A percentile compares a stretch with the other conserved stretches of the same genome.
These are phyloP conservation scores for Ascochyta fabae DNA, from an alignment of 2,329 filamentous ascomycete genomes.

Conservation along the genomic window DNA sequence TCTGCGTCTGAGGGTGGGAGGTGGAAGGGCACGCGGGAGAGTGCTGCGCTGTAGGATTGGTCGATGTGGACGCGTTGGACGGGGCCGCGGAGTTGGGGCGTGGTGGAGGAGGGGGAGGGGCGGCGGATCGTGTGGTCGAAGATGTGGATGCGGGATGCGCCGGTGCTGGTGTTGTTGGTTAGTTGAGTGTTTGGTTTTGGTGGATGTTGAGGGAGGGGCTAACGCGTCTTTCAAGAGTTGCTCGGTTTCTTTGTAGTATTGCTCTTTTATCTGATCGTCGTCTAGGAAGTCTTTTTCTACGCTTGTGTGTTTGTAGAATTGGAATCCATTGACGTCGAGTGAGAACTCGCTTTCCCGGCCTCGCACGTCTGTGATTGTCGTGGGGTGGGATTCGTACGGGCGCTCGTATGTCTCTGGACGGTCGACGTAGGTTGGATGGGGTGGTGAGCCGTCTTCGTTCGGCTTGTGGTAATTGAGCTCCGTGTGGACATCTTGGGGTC, in stretches of 20 bases:
- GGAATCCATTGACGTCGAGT: conserved; percentile 51
- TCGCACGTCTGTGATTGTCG: conserved; percentile 53
- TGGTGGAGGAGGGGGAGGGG: conserved; percentile 24
- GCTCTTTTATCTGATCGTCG: conserved; percentile 43
- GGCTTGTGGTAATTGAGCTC: conserved; percentile 37
- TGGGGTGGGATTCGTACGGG: conserved; percentile 33
- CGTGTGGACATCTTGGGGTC: conserved; percentile 35
- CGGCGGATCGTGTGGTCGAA: conserved; percentile 69
- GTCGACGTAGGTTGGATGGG: conserved; percentile 36
- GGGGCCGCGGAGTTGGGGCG: conserved; percentile 51
- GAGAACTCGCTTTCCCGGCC: conserved; percentile 53
- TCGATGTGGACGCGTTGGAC: conserved; percentile 65
- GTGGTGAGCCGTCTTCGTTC: conserved; percentile 40
- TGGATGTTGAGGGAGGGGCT: not conserved
- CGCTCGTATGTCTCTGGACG: conserved; percentile 45
- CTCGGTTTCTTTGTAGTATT: conserved; percentile 46
- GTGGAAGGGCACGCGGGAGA: conserved; percentile 38
- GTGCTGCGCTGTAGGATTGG: conserved; percentile 55
- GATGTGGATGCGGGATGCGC: conserved; percentile 63
- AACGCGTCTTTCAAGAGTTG: conserved; percentile 49
- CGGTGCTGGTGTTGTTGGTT: conserved; percentile 54
- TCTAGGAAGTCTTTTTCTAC: conserved; percentile 46
- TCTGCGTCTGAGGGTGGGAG: conserved; percentile 42
- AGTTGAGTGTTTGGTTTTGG: not conserved
- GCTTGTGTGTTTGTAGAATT: conserved; percentile 39